These are phyloP conservation scores for Rhynchospora pubera DNA, from an alignment of 176 grass and related monocot genomes.

Conservation along the genomic window DNA sequence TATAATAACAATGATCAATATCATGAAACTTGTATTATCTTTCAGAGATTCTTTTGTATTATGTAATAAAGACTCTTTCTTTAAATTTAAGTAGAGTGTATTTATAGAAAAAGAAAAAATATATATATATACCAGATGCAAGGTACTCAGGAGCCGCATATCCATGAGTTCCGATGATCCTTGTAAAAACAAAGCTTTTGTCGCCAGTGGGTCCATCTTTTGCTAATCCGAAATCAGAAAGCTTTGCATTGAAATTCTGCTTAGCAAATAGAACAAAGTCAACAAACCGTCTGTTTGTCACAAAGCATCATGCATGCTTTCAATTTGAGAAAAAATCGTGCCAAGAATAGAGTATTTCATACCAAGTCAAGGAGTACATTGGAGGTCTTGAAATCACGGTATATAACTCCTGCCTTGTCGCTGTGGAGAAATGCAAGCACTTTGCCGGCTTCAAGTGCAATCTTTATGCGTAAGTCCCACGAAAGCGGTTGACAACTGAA, in stretches of 20 bases:
- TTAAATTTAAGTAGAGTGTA: background rate
- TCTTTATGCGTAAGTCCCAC: constrained; percentile 76
- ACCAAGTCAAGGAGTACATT: constrained; percentile 74
- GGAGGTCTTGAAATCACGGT: constrained; percentile 87
- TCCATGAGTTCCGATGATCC: constrained; percentile 79
- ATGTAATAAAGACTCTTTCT: background rate
- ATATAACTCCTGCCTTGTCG: constrained; percentile 66
- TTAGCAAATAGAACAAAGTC: background rate
- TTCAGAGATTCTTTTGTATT: background rate
- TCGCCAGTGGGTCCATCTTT: constrained; percentile 74
- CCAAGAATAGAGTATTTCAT: background rate
- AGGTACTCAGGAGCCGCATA: constrained; percentile 91
- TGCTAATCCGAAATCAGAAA: constrained; percentile 80
- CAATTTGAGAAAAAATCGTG: background rate
- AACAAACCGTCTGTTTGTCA: background rate
- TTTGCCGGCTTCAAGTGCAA: constrained; percentile 67
- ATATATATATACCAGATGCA: constrained; percentile 38
- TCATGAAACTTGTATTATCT: background rate
- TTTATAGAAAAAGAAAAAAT: background rate
- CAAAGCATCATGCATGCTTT: background rate
- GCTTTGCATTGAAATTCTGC: constrained; percentile 79
- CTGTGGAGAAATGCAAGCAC: constrained; percentile 81
- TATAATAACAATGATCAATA: background rate
- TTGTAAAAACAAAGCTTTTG: constrained; percentile 70
- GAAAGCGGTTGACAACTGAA: constrained; percentile 50